Evolutionary conservation across 225 moss, liverwort and hornwort species (phyloP).

Genomic region (Anthoceros angustus): DNA sequence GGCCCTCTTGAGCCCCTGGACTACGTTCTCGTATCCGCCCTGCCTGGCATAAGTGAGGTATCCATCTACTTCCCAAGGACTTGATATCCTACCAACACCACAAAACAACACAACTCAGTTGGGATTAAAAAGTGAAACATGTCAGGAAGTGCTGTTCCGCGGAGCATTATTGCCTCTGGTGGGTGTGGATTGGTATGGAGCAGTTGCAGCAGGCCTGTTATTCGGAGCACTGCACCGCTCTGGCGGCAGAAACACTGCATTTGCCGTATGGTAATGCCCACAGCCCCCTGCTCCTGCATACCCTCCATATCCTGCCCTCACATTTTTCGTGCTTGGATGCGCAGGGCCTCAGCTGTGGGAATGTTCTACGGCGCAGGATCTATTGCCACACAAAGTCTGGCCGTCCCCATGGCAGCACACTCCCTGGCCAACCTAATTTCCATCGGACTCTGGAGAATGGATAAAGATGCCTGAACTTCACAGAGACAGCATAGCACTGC

Average conservation of each 20-base stretch:
- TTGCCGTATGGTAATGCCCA: slow-evolving; percentile 45
- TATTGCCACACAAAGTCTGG: slow-evolving; percentile 42
- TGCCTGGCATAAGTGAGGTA: slow-evolving; percentile 71
- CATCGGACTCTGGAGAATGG: slow-evolving; percentile 47
- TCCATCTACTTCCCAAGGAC: background rate
- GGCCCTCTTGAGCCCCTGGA: slow-evolving; percentile 40
- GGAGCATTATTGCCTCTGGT: slow-evolving; percentile 49
- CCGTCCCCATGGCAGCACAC: slow-evolving; percentile 60
- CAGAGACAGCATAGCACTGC: too few species aligned
- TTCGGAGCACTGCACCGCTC: slow-evolving; percentile 43
- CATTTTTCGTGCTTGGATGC: slow-evolving; percentile 3
- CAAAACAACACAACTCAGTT: too few species aligned
- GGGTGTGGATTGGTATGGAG: slow-evolving; percentile 70
- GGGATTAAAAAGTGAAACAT: background rate
- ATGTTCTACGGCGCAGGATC: slow-evolving; percentile 46
- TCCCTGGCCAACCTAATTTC: slow-evolving; percentile 47
- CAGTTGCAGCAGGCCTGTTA: slow-evolving; percentile 36
- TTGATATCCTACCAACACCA: background rate
- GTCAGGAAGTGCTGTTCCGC: slow-evolving; percentile 59
- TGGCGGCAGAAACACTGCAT: slow-evolving; percentile 64
- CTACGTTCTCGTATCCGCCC: slow-evolving; percentile 43
- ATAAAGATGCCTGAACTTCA: slow-evolving; percentile 9
- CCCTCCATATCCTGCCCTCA: background rate
- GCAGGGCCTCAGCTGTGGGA: slow-evolving; percentile 75
- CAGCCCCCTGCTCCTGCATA: background rate